Base-by-base conservation (phyloP, 805 yeast genomes). In the Isabelozyma heimii region DNA sequence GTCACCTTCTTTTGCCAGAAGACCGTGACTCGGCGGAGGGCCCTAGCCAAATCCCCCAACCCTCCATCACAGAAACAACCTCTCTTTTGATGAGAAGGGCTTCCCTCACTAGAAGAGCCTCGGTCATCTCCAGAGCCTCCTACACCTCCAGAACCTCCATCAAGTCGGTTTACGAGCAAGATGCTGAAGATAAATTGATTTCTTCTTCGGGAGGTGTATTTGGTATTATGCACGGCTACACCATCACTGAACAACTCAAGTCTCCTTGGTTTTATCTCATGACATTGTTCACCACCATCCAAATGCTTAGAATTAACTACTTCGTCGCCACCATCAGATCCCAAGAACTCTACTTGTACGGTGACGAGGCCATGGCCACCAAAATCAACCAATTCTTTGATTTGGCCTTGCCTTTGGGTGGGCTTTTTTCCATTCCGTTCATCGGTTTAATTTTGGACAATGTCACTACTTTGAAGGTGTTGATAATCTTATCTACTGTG, bases 271-370 rank as follows among this genome's bases (percentile, higher is more conserved):
- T 91, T 63, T 60, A 76, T 44, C 67, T 91, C 48, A 87, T 90
- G 87, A 80, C 89, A 24, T 61, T 81, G 2, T 89, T 91, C 65
- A 87, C 97, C 5, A 80, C 91, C 2, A 79, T 91, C 49, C 95
- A 90, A 66, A 91, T 91, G 97, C 76, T 92, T 41, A 77, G 97
- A 63, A 85, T 91, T 56, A 91, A 91, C 71, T 92, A 89, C 66
- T 92, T 90, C 67, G 94, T 91, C 47, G 97, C 97, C 8, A 89
- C 97, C 2, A 74, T 91, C 35, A 81, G 83, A 59, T 73, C 96
- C 0, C 97, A 91, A 70, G 95, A 90, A 73, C 77, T 77, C 24
- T 92, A 74, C 61, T 76, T 91, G 52, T 75, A 90, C 47, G 81
- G 80, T 10, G 72, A 73, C 54, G 75, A 71, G 44, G 70, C 69